These are phyloP conservation scores for Diospyros kaki DNA, from an alignment of 148 eudicot species.

Conservation along the genomic window DNA sequence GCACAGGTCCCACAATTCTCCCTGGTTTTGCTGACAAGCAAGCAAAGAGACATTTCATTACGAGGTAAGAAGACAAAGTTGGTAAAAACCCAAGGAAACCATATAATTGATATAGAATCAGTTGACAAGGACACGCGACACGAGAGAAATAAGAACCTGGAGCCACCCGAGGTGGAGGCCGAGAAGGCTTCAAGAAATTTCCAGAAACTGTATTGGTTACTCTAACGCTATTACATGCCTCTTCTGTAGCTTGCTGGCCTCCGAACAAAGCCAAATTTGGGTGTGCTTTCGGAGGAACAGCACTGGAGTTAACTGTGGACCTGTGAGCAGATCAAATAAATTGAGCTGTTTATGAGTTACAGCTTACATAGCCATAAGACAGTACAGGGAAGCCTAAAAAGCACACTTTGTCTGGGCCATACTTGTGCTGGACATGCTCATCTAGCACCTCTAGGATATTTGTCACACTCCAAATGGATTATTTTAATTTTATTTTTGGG, in stretches of 20 bases:
- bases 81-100: neutral
- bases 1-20: slow-evolving; percentile 66
- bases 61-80: neutral
- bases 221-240: slow-evolving; percentile 24
- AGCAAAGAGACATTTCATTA: neutral
- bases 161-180: slow-evolving; percentile 62
- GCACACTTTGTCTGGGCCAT: no score
- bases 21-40: slow-evolving; percentile 53
- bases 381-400: no score
- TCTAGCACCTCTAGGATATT: no score
- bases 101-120: neutral
- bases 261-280: slow-evolving; percentile 33
- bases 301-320: slow-evolving; percentile 68
- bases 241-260: slow-evolving; percentile 47
- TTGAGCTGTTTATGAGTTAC: neutral
- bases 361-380: no score
- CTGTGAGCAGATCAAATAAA: slow-evolving; percentile 30
- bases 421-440: no score
- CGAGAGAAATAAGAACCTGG: slow-evolving; percentile 28
- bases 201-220: slow-evolving; percentile 34
- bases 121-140: neutral
- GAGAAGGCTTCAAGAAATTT: slow-evolving; percentile 32
- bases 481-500: no score
- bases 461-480: no score
- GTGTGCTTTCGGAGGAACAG: slow-evolving; percentile 59